A percentile compares a stretch with the other conserved stretches of the same genome.
Conservation (phyloP, 139 green algal species). For the Coelastrella sp. region DNA sequence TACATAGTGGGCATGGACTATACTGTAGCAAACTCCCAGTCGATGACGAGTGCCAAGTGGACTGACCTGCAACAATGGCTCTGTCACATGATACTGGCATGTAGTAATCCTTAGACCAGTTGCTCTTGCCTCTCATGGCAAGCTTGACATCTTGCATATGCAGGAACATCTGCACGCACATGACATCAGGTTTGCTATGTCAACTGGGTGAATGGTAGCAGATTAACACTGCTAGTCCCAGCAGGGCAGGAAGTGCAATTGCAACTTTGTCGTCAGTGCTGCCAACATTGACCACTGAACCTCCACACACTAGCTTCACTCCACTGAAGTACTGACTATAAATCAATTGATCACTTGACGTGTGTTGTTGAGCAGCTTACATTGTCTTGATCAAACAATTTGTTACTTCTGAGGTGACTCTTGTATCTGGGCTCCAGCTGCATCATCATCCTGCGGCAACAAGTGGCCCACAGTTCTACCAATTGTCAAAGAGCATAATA, state of each 20-base stretch:
- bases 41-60: no score
- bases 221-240: background rate
- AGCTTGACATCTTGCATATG: constrained; percentile 7
- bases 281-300: no score
- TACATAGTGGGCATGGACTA: no score
- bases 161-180: constrained; percentile 17
- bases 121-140: background rate
- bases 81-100: constrained; percentile 12
- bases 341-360: no score
- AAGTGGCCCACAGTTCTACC: background rate
- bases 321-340: no score
- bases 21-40: no score
- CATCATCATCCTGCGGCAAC: background rate
- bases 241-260: constrained; percentile 4
- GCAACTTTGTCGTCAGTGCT: no score
- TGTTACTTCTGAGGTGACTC: constrained; percentile 22
- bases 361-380: constrained; percentile 19
- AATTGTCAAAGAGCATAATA: background rate
- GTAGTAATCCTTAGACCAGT: constrained; percentile 25
- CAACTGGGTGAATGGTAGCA: background rate
- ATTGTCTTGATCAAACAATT: constrained; percentile 42
- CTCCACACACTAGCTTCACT: no score
- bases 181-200: background rate
- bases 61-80: constrained; percentile 9
- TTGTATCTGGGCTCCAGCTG: background rate